phyloP scores from a whole-genome alignment of 2,329 filamentous ascomycete species.

The Truncatella angustata region DNA sequence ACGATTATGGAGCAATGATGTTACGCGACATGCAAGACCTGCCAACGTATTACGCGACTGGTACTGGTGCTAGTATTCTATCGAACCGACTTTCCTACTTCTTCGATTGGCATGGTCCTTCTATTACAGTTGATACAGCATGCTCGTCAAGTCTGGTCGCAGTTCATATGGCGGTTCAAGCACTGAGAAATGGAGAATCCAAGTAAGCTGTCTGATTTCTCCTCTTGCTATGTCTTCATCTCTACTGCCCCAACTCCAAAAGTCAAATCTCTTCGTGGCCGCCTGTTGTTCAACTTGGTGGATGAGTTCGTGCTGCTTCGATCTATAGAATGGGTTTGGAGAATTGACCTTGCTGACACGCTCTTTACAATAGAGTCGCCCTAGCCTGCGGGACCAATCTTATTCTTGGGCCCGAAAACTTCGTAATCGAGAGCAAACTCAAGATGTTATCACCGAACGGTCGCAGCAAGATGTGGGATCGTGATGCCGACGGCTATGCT shows the following conservation, averaged over 20 bases:
- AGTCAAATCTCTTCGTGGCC: no score
- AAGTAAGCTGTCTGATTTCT: no score
- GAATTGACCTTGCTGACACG: no score
- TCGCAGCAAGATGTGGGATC: constrained; percentile 32
- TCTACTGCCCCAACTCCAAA: no score
- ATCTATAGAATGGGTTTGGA: no score
- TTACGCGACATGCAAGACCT: not conserved
- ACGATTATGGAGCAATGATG: constrained; percentile 14
- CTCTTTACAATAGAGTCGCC: not conserved
- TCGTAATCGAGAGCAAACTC: constrained; percentile 5
- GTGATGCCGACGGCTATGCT: constrained; percentile 27
- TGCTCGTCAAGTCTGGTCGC: constrained; percentile 9
- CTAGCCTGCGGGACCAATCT: constrained; percentile 1
- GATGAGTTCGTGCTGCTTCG: no score
- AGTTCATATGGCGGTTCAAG: constrained; percentile 3
- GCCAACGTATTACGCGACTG: constrained; percentile 3
- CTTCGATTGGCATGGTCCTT: constrained; percentile 10
- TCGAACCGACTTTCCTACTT: constrained; percentile 9
- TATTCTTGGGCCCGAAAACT: not conserved
- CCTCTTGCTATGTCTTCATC: no score
- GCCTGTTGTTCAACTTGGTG: no score
- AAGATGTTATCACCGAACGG: constrained; percentile 20
- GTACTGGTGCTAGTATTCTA: not conserved
- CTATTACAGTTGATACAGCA: constrained; percentile 9
- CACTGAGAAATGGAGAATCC: not conserved